Evolutionary conservation across 805 yeast species (phyloP), one percentile per base, ranked within the genome.

Genomic region (Millerozyma miso): DNA sequence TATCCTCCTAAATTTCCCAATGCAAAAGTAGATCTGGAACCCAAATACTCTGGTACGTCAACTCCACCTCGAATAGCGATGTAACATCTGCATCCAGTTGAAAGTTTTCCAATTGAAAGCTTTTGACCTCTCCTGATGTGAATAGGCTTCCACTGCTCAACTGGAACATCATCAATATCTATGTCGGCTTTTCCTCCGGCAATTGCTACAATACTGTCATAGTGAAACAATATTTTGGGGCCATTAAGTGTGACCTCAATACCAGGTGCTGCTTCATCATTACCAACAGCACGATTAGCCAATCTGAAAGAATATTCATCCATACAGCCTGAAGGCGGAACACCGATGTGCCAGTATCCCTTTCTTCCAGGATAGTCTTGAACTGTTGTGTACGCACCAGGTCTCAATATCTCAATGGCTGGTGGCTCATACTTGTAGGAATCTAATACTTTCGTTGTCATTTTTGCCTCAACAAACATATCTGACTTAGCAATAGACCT

Each of bases 281-380:
- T 93, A 46, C 97, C 98, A 36, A 91, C 98, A 56, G 88, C 80
- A 59, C 85, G 73, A 71, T 91, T 91, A 16, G 96, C 97, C 48
- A 88, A 62, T 55, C 97, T 76, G 71, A 90, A 90, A 3, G 97
- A 82, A 56, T 83, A 90, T 47, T 82, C 79, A 66, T 91, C 99
- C 98, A 91, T 93, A 46, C 98, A 97, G 37, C 99, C 99, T 33
- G 96, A 88, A 5, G 98, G 98, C 19, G 99, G 99, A 43, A 91
- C 98, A 62, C 99, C 99, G 53, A 85, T 77, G 58, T 85, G 81
- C 95, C 95, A 86, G 62, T 74, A 74, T n/a, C 88, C 84, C 42
- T 73, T 73, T 71, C 99, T 83, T 55, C 99, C 99, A 1, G 98
- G 97, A 63, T 82, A 93, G 65, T 93, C 99, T 69, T 91, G 99